Conservation (phyloP, 2,329 filamentous ascomycete genomes). For the Didymella sp. region DNA sequence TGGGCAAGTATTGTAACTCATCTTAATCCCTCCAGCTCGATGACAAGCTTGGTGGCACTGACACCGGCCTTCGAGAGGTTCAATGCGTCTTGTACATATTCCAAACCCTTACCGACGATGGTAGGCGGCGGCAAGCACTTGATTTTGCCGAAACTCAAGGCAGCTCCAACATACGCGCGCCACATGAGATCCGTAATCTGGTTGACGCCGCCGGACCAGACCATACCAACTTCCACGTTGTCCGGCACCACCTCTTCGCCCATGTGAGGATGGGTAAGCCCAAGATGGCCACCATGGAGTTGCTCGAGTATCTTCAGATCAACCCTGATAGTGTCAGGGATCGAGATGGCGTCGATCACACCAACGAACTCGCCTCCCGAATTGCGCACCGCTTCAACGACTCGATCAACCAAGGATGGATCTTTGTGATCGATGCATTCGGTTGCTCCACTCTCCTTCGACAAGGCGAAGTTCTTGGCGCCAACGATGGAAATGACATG, state of each 20-base stretch:
- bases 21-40: conserved; percentile 37
- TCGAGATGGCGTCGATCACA: conserved; percentile 49
- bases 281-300: conserved; percentile 47
- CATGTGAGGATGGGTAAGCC: conserved; percentile 47
- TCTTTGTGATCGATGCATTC: conserved; percentile 40
- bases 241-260: conserved; percentile 29
- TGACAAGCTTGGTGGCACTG: conserved; percentile 51
- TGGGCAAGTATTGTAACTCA: background rate
- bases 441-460: conserved; percentile 31
- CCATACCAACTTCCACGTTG: conserved; percentile 45
- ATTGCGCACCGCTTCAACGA: conserved; percentile 46
- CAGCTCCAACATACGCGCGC: conserved; percentile 36
- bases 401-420: conserved; percentile 43
- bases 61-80: conserved; percentile 41
- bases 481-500: conserved; percentile 50
- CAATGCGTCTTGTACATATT: conserved; percentile 34
- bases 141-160: conserved; percentile 33
- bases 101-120: conserved; percentile 39
- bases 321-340: conserved; percentile 25
- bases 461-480: conserved; percentile 30
- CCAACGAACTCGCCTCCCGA: conserved; percentile 48
- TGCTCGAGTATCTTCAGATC: conserved; percentile 36
- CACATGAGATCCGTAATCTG: conserved; percentile 36
- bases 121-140: conserved; percentile 34
- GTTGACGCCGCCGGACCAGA: conserved; percentile 29